Evolutionary conservation across 2,329 filamentous ascomycete species (phyloP).

Genomic region (Sporothrix luriei): DNA sequence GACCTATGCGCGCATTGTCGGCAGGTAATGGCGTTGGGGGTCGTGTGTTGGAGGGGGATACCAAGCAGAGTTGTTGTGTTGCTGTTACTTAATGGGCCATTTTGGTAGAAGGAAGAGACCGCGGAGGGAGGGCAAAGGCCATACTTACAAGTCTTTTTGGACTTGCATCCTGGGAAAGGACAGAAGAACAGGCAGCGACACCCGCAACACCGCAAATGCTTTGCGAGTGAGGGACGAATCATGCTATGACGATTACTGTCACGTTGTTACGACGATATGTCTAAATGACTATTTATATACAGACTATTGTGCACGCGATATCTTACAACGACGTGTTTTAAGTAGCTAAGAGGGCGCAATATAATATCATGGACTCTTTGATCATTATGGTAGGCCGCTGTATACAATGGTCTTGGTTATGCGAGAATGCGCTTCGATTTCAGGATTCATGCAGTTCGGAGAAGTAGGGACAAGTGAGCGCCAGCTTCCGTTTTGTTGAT

Average conservation of each 20-base stretch:
- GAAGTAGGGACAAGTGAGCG: not conserved
- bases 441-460: not conserved
- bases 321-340: constrained; percentile 25
- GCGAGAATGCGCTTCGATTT: not conserved
- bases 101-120: not conserved
- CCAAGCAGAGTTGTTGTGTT: not conserved
- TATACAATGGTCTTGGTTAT: not conserved
- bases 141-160: not conserved
- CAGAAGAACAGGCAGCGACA: constrained; percentile 9
- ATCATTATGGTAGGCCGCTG: not conserved
- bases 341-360: constrained; percentile 14
- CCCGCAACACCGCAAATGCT: not conserved
- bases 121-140: not conserved
- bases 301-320: constrained; percentile 7
- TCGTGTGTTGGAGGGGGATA: not conserved
- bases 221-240: constrained; percentile 6
- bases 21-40: not conserved
- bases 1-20: not conserved
- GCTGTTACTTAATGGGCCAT: constrained; percentile 11
- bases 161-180: not conserved
- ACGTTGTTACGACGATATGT: constrained; percentile 34
- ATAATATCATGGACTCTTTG: constrained; percentile 4
- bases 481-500: not conserved
- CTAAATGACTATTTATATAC: constrained; percentile 29
- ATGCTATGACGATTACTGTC: constrained; percentile 29